Conservation (phyloP, 116 monocot species). For the Thalassia testudinum region DNA sequence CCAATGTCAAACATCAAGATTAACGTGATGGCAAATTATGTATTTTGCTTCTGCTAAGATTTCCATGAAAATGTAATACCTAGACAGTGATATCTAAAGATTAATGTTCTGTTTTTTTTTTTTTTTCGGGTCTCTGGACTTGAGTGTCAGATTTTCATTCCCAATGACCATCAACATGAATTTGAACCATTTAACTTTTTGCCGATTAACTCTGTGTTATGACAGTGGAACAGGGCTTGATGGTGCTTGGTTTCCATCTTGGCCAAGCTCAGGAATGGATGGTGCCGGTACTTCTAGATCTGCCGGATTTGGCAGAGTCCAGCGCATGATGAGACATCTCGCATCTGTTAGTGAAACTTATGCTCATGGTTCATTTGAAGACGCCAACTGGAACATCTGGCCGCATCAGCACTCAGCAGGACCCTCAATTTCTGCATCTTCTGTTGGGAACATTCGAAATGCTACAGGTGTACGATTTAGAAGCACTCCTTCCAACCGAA, state of each 20-base stretch:
- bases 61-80: too few species aligned
- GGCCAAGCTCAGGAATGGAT: conserved; percentile 42
- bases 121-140: too few species aligned
- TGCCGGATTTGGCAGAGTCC: conserved; percentile 64
- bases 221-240: conserved; percentile 53
- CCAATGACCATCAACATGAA: too few species aligned
- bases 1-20: too few species aligned
- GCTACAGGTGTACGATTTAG: conserved; percentile 31
- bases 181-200: not conserved
- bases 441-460: conserved; percentile 15
- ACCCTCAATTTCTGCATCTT: conserved; percentile 20
- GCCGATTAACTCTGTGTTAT: not conserved
- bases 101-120: too few species aligned
- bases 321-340: conserved; percentile 94
- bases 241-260: conserved; percentile 36
- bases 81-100: too few species aligned
- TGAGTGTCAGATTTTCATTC: too few species aligned
- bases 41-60: too few species aligned
- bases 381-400: conserved; percentile 64
- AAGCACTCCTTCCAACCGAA: conserved; percentile 22
- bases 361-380: conserved; percentile 31
- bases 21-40: too few species aligned
- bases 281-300: conserved; percentile 58
- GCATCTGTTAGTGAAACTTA: conserved; percentile 62
- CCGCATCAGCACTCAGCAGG: conserved; percentile 16